Conservation (phyloP, 2,329 filamentous ascomycete genomes). For the Colletotrichum graminicola region DNA sequence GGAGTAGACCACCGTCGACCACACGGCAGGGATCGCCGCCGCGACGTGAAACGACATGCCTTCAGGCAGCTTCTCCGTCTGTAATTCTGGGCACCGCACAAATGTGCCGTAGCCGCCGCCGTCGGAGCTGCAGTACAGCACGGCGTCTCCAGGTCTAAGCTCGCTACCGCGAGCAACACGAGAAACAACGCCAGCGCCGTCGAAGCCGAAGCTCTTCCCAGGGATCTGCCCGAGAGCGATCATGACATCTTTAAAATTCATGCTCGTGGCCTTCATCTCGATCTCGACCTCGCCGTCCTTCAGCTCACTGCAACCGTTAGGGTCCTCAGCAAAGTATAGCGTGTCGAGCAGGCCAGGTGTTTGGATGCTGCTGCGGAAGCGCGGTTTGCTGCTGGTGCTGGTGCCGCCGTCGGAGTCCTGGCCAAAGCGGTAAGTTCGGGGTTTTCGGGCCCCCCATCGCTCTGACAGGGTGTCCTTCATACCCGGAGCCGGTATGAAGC, state of each 20-base stretch:
- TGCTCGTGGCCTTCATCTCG: constrained; percentile 44
- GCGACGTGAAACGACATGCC: too few species aligned
- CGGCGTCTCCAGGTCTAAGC: too few species aligned
- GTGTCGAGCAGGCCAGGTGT: too few species aligned
- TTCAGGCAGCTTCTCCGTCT: constrained; percentile 13
- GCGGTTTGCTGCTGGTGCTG: too few species aligned
- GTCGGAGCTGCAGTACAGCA: not conserved
- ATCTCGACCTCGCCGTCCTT: constrained; percentile 47
- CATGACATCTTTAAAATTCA: constrained; percentile 54
- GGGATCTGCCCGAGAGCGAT: constrained; percentile 52
- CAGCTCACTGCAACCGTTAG: constrained; percentile 14
- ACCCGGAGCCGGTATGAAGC: too few species aligned
- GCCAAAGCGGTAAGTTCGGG: too few species aligned
- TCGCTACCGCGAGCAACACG: constrained; percentile 44
- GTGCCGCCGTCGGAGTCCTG: too few species aligned
- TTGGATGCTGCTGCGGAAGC: too few species aligned
- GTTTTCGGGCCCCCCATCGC: too few species aligned
- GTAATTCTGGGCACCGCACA: constrained; percentile 40
- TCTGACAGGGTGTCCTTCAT: too few species aligned
- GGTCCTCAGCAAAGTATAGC: too few species aligned
- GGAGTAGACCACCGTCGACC: constrained; percentile 33
- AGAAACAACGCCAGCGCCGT: constrained; percentile 50
- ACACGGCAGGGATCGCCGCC: too few species aligned
- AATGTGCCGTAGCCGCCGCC: constrained; percentile 42
- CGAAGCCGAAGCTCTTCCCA: constrained; percentile 48